Evolutionary conservation across 495 filamentous ascomycete genomes (phyloP), one percentile per base, ranked within the genome.

Genomic region (Gamarada debralockiae): DNA sequence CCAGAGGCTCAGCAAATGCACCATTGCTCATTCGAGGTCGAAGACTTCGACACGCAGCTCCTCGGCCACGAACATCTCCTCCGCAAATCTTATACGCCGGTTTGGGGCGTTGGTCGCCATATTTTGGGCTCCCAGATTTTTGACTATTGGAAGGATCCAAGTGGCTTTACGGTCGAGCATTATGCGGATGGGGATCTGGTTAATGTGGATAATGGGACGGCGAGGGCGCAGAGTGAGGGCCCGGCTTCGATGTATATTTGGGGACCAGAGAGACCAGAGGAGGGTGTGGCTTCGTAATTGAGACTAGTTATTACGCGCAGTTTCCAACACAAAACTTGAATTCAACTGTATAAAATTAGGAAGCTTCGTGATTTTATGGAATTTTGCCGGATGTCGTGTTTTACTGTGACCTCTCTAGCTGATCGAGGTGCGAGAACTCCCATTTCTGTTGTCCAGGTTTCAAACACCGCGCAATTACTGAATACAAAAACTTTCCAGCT

Each of bases 21-120:
- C 63, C 87, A 91, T 61, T 78, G 76, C 24, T 81, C 76, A 2
- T 91, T 84, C 51, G 86, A 91, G 65, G 85, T 87, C 6, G 77
- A 86, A 61, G 85, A 91, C 59, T 87, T 86, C 58, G 87, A 91
- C 17, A 41, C 38, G 7, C 38, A 41, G 18, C 38, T 41, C 7
- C 7, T 41, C 7, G 38, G 38, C 18, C 38, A 41, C 17, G 17
- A 41, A 46, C 88, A 81, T 79, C 73, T 91, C 3, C 71, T 72
- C 0, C 62, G 75, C 50, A 79, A 84, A 62, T 78, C 78, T 1
- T 86, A 87, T 61, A 71, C 75, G 52, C 78, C 76, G 51, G 83
- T 83, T 46, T 91, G 87, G 87, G 86, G 86, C 0, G 77, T 86
- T 55, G 73, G 87, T 58, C 59, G 88, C 66, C 82, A 89, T 75